These are phyloP conservation scores for Rubia occidens DNA, from an alignment of 305 asterid species.

Conservation along the genomic window DNA sequence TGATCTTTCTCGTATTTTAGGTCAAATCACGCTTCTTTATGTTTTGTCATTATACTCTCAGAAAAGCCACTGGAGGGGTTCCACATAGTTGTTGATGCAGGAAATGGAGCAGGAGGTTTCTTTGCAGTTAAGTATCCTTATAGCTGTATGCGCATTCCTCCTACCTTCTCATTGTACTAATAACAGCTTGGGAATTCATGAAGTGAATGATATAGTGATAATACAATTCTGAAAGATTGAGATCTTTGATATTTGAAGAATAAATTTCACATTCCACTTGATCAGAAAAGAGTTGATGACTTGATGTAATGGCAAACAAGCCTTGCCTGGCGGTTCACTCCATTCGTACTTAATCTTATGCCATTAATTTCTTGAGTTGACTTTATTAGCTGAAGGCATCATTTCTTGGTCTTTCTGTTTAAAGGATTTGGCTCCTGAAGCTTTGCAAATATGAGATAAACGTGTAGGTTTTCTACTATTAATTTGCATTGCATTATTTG, in stretches of 20 bases:
- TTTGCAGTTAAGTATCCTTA: constrained; percentile 61
- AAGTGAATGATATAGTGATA: not conserved
- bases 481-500: not conserved
- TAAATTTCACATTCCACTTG: not conserved
- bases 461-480: not conserved
- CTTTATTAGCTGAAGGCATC: not conserved
- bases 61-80: constrained; percentile 96
- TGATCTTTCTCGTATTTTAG: constrained; percentile 13
- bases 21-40: constrained; percentile 22
- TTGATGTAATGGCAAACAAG: not conserved
- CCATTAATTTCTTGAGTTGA: not conserved
- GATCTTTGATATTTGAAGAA: not conserved
- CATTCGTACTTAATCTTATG: not conserved
- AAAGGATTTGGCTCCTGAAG: not conserved
- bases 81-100: constrained; percentile 97
- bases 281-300: not conserved
- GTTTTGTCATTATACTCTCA: constrained; percentile 31
- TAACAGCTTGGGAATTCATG: not conserved
- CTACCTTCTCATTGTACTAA: not conserved
- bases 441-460: not conserved
- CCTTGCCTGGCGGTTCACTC: not conserved
- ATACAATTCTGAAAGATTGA: not conserved
- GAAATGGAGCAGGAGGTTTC: constrained; percentile 99
- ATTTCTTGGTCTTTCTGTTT: constrained; percentile 1
- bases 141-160: not conserved